Evolutionary conservation across 78 protist genomes (phyloP), one percentile per base, ranked within the genome.

Genomic region (Dictyostelium purpureum): DNA sequence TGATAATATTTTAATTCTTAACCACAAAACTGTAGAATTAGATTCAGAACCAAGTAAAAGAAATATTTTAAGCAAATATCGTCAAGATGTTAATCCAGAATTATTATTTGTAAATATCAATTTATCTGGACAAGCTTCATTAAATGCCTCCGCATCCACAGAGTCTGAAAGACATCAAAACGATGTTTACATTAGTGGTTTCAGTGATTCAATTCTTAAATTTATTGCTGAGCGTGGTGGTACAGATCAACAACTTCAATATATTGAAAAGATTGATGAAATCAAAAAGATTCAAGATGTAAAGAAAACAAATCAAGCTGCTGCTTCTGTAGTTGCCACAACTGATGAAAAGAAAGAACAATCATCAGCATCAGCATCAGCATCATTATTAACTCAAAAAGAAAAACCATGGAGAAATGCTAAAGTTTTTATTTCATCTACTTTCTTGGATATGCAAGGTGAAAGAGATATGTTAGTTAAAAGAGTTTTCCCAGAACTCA

Each of bases 201-300:
- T 83, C 90, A 52, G 79, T 63, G 98, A 97, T 40, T 59, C 79
- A 33, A 94, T 97, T 87, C 67, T 97, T 4, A 78, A 95, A 71
- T 94, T 95, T 87, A 66, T 97, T n/a, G 97, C 97, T 45, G 96
- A 97, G 69, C 89, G 97, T 54, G 94, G 96, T 74, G 95, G 83
- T 14, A 24, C 77, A 2, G 87, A 83, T 47, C 78, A 66, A 56
- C 96, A 95, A 49, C 87, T 89, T 16, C 94, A 56, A 89, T 65
- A 79, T n/a, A 79, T 87, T 31, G 97, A 96, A 40, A 56, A 80
- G 33, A 69, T 87, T 42, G 94, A 93, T 26, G 88, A 66, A 47
- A 76, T 77, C 31, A 79, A 78, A 83, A 76, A 70, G 37, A 12
- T 67, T 35, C 70, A 73, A 59, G 56, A 56, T 52, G 21, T 19